Conservation (phyloP, 495 filamentous ascomycete genomes). For the Penicillium goetzii region DNA sequence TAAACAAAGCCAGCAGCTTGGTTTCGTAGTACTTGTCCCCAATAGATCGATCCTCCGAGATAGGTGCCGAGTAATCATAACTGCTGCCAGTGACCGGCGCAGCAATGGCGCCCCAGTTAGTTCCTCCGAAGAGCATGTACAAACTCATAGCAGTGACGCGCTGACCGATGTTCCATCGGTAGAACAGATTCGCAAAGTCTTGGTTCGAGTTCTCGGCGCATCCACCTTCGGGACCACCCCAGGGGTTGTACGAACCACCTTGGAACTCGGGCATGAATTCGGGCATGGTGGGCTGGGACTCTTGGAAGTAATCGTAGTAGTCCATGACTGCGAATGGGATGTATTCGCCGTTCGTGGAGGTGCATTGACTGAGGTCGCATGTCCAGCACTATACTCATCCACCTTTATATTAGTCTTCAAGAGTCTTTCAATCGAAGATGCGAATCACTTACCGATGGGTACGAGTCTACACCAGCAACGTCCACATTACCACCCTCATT, state of each 20-base stretch:
- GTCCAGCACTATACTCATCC: conserved; percentile 55
- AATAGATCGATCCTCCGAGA: conserved; percentile 60
- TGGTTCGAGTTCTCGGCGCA: conserved; percentile 50
- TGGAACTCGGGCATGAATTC: conserved; percentile 66
- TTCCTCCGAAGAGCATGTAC: conserved; percentile 67
- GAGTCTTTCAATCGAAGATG: not conserved
- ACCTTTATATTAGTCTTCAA: not conserved
- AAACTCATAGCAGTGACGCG: conserved; percentile 56
- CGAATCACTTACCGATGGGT: conserved; percentile 49
- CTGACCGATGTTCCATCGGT: conserved; percentile 60
- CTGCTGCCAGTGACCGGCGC: conserved; percentile 53
- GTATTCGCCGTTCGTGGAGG: conserved; percentile 57
- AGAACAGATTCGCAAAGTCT: conserved; percentile 64
- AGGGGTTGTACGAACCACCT: conserved; percentile 65
- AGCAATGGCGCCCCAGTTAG: conserved; percentile 58
- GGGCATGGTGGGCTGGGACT: conserved; percentile 55
- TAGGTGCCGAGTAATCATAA: conserved; percentile 64
- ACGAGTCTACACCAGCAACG: conserved; percentile 59
- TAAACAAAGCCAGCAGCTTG: conserved; percentile 61
- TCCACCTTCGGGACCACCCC: conserved; percentile 59
- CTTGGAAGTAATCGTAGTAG: conserved; percentile 61
- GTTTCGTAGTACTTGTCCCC: conserved; percentile 63
- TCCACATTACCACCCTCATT: conserved; percentile 60
- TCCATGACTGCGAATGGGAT: conserved; percentile 54
- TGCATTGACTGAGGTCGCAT: conserved; percentile 60